Percentiles rank a stretch among this genome's conserved stretches.
These are phyloP conservation scores for Phoma sp. DNA, from an alignment of 2,329 filamentous ascomycete species.

Conservation along the genomic window DNA sequence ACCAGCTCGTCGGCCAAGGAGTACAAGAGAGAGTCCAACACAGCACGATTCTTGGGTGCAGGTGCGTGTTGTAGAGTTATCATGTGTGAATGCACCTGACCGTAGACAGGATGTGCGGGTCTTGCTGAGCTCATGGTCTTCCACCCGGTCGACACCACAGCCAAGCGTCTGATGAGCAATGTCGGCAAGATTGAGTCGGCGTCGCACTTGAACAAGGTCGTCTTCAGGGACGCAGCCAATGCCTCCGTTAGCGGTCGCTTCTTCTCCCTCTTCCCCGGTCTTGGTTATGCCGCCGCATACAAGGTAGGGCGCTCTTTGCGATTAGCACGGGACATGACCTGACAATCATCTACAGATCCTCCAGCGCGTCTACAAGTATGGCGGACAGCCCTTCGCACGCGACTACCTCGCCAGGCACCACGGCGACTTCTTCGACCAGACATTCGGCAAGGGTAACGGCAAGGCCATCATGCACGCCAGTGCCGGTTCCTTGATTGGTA, in stretches of 20 bases:
- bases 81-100: conserved; percentile 17
- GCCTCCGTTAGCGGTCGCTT: conserved; percentile 80
- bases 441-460: conserved; percentile 95
- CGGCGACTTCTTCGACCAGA: conserved; percentile 80
- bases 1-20: conserved; percentile 61
- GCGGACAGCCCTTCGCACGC: conserved; percentile 91
- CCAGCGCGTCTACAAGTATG: conserved; percentile 98
- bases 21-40: conserved; percentile 84
- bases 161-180: conserved; percentile 99
- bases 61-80: conserved; percentile 62
- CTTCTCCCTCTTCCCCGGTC: conserved; percentile 92
- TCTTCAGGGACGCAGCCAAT: conserved; percentile 88
- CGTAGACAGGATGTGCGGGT: conserved; percentile 78
- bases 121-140: conserved; percentile 93
- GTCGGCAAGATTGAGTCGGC: conserved; percentile 72
- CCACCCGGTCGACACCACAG: conserved; percentile 85
- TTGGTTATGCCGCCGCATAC: conserved; percentile 97
- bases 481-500: conserved; percentile 92
- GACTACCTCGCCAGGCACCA: conserved; percentile 86
- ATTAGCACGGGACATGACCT: conserved; percentile 3
- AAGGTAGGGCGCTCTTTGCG: conserved; percentile 65
- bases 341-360: conserved; percentile 65
- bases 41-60: conserved; percentile 88
- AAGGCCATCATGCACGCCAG: conserved; percentile 98
- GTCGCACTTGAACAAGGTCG: conserved; percentile 81